phyloP scores from a whole-genome alignment of 169 alveolate species.

The Plasmodium malariae region DNA sequence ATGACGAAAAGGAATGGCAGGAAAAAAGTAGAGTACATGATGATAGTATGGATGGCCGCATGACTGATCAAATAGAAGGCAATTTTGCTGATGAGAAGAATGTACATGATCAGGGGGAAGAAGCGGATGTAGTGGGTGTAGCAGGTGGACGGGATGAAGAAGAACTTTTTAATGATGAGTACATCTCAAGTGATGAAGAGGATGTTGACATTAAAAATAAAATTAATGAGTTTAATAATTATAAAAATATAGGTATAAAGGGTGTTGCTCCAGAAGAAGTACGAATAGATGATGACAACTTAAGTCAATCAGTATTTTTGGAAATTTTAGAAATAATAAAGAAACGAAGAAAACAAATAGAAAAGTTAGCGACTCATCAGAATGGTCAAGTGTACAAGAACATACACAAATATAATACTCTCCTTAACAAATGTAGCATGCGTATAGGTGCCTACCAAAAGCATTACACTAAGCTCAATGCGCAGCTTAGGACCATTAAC shows the following conservation, averaged over 20 bases:
- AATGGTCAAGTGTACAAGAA: conserved; percentile 55
- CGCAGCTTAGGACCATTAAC: conserved; percentile 5
- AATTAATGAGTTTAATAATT: conserved; percentile 29
- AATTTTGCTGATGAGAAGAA: not conserved
- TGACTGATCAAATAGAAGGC: not conserved
- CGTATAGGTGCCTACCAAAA: conserved; percentile 12
- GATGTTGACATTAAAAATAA: conserved; percentile 28
- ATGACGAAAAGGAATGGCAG: not conserved
- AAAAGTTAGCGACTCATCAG: conserved; percentile 14
- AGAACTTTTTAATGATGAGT: not conserved
- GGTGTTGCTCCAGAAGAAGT: conserved; percentile 32
- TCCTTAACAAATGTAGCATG: conserved; percentile 23
- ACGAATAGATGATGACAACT: not conserved
- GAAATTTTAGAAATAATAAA: conserved; percentile 17
- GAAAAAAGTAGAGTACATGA: no score
- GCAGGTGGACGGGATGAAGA: not conserved
- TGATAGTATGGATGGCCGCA: not conserved
- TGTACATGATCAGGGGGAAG: not conserved
- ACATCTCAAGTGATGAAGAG: conserved; percentile 53
- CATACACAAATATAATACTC: conserved; percentile 35
- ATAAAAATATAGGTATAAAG: conserved; percentile 11
- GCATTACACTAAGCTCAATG: not conserved
- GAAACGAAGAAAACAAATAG: conserved; percentile 19
- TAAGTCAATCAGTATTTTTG: not conserved
- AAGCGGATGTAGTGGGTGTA: not conserved